A percentile compares a stretch with the other conserved stretches of the same genome.
Evolutionary conservation across 208 protist species (phyloP).

Genomic region (Trypanosomatidae sp.): DNA sequence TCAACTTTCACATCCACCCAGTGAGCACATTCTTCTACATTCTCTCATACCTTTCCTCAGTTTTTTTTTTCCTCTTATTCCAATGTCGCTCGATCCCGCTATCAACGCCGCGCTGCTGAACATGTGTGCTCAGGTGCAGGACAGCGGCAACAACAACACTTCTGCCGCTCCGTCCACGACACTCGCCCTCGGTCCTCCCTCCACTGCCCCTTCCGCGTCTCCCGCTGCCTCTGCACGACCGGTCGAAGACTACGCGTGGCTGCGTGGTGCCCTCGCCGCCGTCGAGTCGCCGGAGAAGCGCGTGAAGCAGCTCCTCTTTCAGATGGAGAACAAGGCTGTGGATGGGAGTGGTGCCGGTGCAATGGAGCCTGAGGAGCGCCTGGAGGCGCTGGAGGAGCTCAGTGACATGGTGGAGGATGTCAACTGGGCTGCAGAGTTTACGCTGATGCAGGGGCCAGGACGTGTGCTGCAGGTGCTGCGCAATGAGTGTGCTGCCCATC

Average conservation of each 20-base stretch:
- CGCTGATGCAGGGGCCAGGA: constrained; percentile 65
- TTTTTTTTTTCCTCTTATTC: too few species aligned
- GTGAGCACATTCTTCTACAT: too few species aligned
- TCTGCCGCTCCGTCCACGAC: not conserved
- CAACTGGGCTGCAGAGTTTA: constrained; percentile 87
- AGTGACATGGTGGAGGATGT: constrained; percentile 88
- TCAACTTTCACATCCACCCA: too few species aligned
- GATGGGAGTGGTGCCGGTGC: not conserved
- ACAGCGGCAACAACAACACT: not conserved
- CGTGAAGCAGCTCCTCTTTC: constrained; percentile 41
- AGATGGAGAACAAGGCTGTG: constrained; percentile 17
- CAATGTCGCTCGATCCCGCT: constrained; percentile 29
- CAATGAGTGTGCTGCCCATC: constrained; percentile 1
- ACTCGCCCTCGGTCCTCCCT: too few species aligned
- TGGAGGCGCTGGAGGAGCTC: constrained; percentile 67
- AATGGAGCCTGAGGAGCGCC: constrained; percentile 16
- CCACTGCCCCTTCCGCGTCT: not conserved
- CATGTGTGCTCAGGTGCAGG: constrained; percentile 32
- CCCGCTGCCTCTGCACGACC: constrained; percentile 10
- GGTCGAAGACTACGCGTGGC: constrained; percentile 61
- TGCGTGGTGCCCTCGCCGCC: constrained; percentile 58
- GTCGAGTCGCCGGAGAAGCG: constrained; percentile 77
- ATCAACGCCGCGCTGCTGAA: constrained; percentile 33
- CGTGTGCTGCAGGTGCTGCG: constrained; percentile 41
- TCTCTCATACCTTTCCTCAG: too few species aligned